Percentiles rank a stretch among this genome's conserved stretches.
Evolutionary conservation across 2,329 filamentous ascomycete genomes (phyloP).

Genomic region (Clonostachys solani): DNA sequence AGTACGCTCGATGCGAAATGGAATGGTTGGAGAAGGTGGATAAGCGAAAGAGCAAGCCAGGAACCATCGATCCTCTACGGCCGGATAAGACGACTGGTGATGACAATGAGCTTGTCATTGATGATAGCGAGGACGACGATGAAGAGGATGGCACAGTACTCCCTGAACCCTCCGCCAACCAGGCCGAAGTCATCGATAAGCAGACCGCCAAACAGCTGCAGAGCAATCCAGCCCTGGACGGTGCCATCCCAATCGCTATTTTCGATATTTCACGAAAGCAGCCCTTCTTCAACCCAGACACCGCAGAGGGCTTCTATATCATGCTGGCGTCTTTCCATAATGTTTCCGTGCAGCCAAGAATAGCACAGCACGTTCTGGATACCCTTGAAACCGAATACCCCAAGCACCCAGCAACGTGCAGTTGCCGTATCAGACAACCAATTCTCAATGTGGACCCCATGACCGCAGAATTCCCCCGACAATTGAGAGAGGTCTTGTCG

Average conservation of each 20-base stretch:
- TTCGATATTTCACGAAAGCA: slow-evolving; percentile 84
- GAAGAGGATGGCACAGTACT: slow-evolving; percentile 35
- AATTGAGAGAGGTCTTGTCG: slow-evolving; percentile 61
- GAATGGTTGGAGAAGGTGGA: slow-evolving; percentile 83
- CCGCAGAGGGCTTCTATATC: slow-evolving; percentile 76
- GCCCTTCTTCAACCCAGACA: slow-evolving; percentile 59
- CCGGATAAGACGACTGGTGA: slow-evolving; percentile 42
- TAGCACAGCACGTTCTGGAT: slow-evolving; percentile 71
- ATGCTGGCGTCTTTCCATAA: slow-evolving; percentile 69
- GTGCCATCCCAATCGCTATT: slow-evolving; percentile 90
- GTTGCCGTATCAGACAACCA: slow-evolving; percentile 68
- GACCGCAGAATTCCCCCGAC: slow-evolving; percentile 69
- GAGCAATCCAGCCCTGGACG: slow-evolving; percentile 78
- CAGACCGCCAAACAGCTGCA: slow-evolving; percentile 49
- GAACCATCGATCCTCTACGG: slow-evolving; percentile 30
- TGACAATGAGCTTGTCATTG: slow-evolving; percentile 37
- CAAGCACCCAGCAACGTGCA: slow-evolving; percentile 57
- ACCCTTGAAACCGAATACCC: slow-evolving; percentile 57
- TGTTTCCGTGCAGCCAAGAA: slow-evolving; percentile 58
- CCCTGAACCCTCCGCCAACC: slow-evolving; percentile 35
- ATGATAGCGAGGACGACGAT: slow-evolving; percentile 37
- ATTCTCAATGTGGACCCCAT: slow-evolving; percentile 59
- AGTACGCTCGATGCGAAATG: slow-evolving; percentile 90
- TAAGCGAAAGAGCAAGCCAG: slow-evolving; percentile 54
- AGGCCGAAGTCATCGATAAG: slow-evolving; percentile 39